Base-by-base conservation (phyloP, 352 stramenopile genomes). In the Globisporangium polare region DNA sequence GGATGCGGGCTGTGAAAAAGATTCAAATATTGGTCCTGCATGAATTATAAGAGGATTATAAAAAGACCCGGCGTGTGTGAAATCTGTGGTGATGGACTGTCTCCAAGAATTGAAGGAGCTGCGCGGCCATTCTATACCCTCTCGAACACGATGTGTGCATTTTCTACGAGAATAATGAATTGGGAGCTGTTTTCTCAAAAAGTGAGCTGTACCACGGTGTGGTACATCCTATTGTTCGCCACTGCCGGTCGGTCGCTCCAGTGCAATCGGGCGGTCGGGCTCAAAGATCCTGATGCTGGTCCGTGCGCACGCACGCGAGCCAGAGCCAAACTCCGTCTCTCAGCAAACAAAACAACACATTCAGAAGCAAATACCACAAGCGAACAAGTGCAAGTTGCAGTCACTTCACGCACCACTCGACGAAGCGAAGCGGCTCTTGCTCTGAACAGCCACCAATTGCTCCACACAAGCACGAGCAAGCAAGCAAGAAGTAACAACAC, bases 311-410 rank as follows among this genome's bases (percentile, higher is more conserved):
- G 24, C 46, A 53, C 46, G 46, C 45, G 22, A 53, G 22, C 46
- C 46, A 53, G 24, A 53, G 24, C 46, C 29, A 52, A 52, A 52
- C 22, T 53, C 46, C 46, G 46, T 18, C 27, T 53, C 24, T 53
- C 42, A 49, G 12, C 42, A 49, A 49, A 51, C n/a, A 51, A 29
- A 26, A 15, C 22, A 29, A 29, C n/a, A 51, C 3, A 10, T n/a
- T n/a, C 43, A 27, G 27, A 27, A 51, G 22, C 45, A 9, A 51
- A 50, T 18, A 26, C 10, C 42, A 33, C 5, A 10, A 51, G n/a
- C 43, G 13, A 42, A 42, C 31, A 37, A 18, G 9, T 42, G 35
- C 35, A 42, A 42, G 35, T 42, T 42, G 35, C 12, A 18, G 35
- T 42, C 35, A 42, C 35, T 42, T 37, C 8, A 37, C n/a, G 7